Evolutionary conservation across 331 rosid species (phyloP).

Genomic region (Rhamnella rubrinervis): DNA sequence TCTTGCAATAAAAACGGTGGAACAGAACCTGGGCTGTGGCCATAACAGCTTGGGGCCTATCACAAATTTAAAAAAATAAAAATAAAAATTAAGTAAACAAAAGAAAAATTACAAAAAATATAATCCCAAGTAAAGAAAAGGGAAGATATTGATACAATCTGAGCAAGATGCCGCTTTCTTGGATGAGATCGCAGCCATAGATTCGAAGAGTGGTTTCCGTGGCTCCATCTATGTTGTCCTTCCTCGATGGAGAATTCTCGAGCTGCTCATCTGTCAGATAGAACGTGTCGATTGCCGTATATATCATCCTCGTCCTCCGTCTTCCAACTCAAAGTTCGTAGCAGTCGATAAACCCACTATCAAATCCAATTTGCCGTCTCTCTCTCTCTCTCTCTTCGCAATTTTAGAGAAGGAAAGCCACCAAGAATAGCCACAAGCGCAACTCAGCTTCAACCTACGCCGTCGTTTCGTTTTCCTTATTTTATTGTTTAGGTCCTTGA

Average conservation of each 20-base stretch:
- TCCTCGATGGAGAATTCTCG: slow-evolving; percentile 69
- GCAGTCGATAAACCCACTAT: not conserved
- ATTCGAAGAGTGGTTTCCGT: slow-evolving; percentile 82
- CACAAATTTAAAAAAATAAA: slow-evolving; percentile 17
- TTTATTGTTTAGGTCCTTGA: too few species aligned
- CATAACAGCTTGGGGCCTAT: slow-evolving; percentile 96
- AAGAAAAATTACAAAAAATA: not conserved
- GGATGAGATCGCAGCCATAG: slow-evolving; percentile 95
- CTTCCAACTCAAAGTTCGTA: slow-evolving; percentile 8
- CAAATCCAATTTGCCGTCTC: not conserved
- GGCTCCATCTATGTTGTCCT: slow-evolving; percentile 82
- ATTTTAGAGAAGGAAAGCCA: too few species aligned
- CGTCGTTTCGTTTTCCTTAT: too few species aligned
- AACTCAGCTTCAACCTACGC: too few species aligned
- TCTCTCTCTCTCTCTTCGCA: too few species aligned
- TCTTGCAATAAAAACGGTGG: slow-evolving; percentile 95
- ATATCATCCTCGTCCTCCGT: slow-evolving; percentile 55
- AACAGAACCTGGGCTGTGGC: slow-evolving; percentile 96
- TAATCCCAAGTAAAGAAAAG: slow-evolving; percentile 4
- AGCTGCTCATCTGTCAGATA: slow-evolving; percentile 79
- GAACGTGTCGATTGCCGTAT: slow-evolving; percentile 91
- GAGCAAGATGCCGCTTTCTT: slow-evolving; percentile 95
- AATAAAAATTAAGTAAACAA: not conserved
- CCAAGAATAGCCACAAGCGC: too few species aligned
- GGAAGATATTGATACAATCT: slow-evolving; percentile 47